Evolutionary conservation across 2,329 filamentous ascomycete genomes (phyloP), one percentile per base, ranked within the genome.

Genomic region (Phaeosphaeria sp.): DNA sequence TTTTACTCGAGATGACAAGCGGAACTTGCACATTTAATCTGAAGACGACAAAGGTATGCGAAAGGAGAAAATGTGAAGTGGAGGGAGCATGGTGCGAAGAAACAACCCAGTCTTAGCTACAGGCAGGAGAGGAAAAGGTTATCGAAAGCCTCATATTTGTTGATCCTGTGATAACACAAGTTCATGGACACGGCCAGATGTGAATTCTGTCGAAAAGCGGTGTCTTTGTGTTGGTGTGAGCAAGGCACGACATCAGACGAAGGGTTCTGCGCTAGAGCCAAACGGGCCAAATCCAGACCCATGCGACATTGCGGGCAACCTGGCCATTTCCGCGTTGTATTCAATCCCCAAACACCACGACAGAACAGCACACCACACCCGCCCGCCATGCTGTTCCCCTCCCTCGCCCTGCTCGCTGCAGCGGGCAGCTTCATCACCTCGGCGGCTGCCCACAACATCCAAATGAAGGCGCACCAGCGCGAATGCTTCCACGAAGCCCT

Each of bases 401-500:
- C 77, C 47, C 58, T 78, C 43, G 68, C 73, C 47, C 54, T 79
- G 40, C 69, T 82, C 56, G 74, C 79, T 48, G 74, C 74, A 55
- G 77, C 86, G 67, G 83, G 84, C 65, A 82, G 82, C 72, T 78
- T 91, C 75, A 83, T 88, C 70, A 85, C 87, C 69, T 84, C 89
- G 66, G 84, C 86, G 61, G 78, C 87, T 66, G 92, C 92, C 70
- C 95, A 99, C 87, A 98, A 96, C 84, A 98, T 99, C 80, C 92
- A 95, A 78, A 89, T 99, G 74, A 90, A 90, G 63, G 90, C 93
- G 69, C 93, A 99, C 81, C 91, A 92, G 74, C 88, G 93, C 80
- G 95, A 99, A 83, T 99, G 95, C 84, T 99, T 98, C 86, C 91
- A 97, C 84, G 95, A 99, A 83, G 80, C 84, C 70, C 88, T 99